A percentile compares a stretch with the other conserved stretches of the same genome.
phyloP scores from a whole-genome alignment of 73 alveolate species.

The Paramecium pentaurelia region DNA sequence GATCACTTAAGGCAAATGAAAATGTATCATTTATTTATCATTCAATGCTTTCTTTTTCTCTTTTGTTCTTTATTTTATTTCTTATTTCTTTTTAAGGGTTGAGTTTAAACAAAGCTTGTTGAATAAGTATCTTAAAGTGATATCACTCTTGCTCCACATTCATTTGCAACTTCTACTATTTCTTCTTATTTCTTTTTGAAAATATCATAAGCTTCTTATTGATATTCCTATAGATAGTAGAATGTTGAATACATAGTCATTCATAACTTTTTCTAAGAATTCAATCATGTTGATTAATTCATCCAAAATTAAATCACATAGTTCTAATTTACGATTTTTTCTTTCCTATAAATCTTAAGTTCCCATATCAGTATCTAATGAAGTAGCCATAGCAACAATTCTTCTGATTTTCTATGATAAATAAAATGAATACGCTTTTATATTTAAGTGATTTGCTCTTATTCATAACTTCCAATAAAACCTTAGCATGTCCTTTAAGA shows the following conservation, averaged over 20 bases:
- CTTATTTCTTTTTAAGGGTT: not conserved
- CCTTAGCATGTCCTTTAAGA: not conserved
- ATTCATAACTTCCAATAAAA: not conserved
- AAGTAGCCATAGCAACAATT: conserved; percentile 7
- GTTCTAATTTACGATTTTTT: not conserved
- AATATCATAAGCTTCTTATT: not conserved
- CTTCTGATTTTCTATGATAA: not conserved
- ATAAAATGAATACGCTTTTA: not conserved
- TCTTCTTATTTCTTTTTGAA: not conserved
- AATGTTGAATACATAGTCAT: not conserved
- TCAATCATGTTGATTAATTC: conserved; percentile 18
- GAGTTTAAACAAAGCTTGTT: not conserved
- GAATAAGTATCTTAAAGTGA: not conserved
- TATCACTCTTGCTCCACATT: conserved; percentile 13
- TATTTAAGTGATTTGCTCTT: not conserved
- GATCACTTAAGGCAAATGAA: conserved; percentile 28
- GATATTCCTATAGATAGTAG: not conserved
- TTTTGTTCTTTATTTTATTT: not conserved
- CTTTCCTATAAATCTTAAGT: not conserved
- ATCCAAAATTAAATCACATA: not conserved
- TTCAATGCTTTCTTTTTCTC: not conserved
- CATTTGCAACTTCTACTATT: not conserved
- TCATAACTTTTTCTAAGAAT: conserved; percentile 4
- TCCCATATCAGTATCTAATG: conserved; percentile 20
- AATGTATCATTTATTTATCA: conserved; percentile 11